Evolutionary conservation across 257 asterid genomes (phyloP).

Genomic region (Perilla frutescens): DNA sequence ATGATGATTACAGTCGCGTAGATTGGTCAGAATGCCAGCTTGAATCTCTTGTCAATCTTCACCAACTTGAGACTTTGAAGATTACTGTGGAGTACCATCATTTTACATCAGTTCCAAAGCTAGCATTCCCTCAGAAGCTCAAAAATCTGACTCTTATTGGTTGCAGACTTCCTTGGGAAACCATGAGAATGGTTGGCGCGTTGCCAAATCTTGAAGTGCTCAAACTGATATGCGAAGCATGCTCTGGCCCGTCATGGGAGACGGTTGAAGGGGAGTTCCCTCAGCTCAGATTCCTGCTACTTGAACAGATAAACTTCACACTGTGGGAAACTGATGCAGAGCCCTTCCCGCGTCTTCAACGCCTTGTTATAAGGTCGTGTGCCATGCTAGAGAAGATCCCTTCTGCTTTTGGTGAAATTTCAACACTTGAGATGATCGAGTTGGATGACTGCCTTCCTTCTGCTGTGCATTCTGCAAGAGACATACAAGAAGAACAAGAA

Average conservation of each 20-base stretch:
- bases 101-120: not conserved
- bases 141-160: conserved; percentile 18
- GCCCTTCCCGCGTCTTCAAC: conserved; percentile 22
- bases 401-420: not conserved
- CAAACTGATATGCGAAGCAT: conserved; percentile 15
- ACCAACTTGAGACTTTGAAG: conserved; percentile 24
- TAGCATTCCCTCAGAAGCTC: conserved; percentile 17
- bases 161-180: conserved; percentile 12
- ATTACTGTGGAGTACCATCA: not conserved
- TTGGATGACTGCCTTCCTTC: not conserved
- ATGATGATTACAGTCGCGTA: not conserved
- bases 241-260: conserved; percentile 6
- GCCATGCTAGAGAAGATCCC: not conserved
- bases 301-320: not conserved
- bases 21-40: conserved; percentile 8
- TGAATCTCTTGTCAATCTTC: conserved; percentile 28
- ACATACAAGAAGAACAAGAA: conserved; percentile 23
- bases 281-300: not conserved
- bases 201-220: conserved; percentile 33
- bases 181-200: conserved; percentile 3
- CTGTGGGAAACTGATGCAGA: not conserved
- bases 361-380: conserved; percentile 7
- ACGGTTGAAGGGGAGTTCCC: conserved; percentile 9
- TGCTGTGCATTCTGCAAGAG: conserved; percentile 21
- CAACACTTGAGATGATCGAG: not conserved